Percentiles rank a stretch among this genome's conserved stretches.
Evolutionary conservation across 768 basidiomycete species (phyloP).

Genomic region (Rhizopogon rudus): DNA sequence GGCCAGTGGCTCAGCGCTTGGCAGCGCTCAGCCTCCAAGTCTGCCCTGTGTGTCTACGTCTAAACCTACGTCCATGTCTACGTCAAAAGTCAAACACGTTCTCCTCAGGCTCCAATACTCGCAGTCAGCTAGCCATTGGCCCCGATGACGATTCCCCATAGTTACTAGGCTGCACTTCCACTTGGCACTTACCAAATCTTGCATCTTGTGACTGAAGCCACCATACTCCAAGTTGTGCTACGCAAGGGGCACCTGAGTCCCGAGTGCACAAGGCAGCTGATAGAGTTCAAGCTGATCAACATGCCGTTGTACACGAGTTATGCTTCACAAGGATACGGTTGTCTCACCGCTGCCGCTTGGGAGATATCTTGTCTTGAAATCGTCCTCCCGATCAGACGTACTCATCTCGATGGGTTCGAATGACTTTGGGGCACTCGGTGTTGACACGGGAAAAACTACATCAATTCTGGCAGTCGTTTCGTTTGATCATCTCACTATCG

Average conservation of each 20-base stretch:
- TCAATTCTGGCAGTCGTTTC: conserved; percentile 8
- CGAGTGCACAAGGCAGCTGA: conserved; percentile 17
- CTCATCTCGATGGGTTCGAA: conserved; percentile 79
- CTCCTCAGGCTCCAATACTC: conserved; percentile 46
- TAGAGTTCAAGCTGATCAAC: conserved; percentile 43
- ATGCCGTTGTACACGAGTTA: conserved; percentile 30
- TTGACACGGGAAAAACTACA: not conserved
- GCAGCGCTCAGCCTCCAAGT: not conserved
- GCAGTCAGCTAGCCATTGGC: conserved; percentile 38
- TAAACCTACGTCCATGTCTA: too few species aligned
- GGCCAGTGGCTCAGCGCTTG: not conserved
- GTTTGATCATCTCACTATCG: conserved; percentile 12
- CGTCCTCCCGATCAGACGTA: conserved; percentile 37
- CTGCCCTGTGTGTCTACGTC: not conserved
- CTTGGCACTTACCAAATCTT: conserved; percentile 21
- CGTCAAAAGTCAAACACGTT: not conserved
- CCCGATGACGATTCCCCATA: conserved; percentile 28
- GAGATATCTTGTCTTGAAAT: conserved; percentile 71
- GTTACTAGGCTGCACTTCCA: conserved; percentile 30
- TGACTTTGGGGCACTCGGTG: too few species aligned
- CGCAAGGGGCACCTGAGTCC: conserved; percentile 67
- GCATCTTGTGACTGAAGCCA: too few species aligned
- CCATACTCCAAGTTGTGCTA: conserved; percentile 8
- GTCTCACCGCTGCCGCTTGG: conserved; percentile 66
- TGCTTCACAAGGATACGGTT: conserved; percentile 38